Evolutionary conservation across 306 rosid species (phyloP).

Genomic region (Begonia loranthoides): DNA sequence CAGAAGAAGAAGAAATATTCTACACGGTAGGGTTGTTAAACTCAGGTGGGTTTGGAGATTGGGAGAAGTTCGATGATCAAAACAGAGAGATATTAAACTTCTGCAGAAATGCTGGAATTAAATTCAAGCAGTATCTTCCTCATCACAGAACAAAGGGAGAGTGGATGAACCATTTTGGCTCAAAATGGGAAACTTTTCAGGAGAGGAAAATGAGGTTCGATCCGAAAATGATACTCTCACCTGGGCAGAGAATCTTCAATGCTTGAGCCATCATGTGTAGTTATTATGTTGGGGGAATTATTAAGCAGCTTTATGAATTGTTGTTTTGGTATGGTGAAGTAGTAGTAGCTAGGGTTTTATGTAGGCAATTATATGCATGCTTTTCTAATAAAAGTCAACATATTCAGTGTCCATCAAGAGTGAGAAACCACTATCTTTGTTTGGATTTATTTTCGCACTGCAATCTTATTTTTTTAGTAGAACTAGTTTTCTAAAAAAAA

Average conservation of each 20-base stretch:
- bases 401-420: no score
- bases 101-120: conserved; percentile 37
- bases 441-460: no score
- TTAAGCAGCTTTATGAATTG: no score
- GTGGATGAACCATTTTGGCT: conserved; percentile 69
- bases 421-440: no score
- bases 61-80: conserved; percentile 50
- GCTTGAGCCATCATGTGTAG: not conserved
- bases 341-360: no score
- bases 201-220: conserved; percentile 53
- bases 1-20: conserved; percentile 66
- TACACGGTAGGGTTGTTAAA: conserved; percentile 70
- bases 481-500: no score
- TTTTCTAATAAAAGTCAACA: no score
- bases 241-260: conserved; percentile 68
- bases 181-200: conserved; percentile 48
- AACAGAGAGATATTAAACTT: conserved; percentile 52
- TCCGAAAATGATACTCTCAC: conserved; percentile 78
- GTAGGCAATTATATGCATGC: no score
- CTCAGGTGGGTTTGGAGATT: conserved; percentile 49
- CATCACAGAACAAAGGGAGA: conserved; percentile 33
- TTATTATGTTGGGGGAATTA: no score
- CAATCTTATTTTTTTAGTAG: no score
- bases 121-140: conserved; percentile 68
- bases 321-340: no score